Base-by-base conservation (phyloP, 2,329 filamentous ascomycete species). In the Monilinia fructicola region DNA sequence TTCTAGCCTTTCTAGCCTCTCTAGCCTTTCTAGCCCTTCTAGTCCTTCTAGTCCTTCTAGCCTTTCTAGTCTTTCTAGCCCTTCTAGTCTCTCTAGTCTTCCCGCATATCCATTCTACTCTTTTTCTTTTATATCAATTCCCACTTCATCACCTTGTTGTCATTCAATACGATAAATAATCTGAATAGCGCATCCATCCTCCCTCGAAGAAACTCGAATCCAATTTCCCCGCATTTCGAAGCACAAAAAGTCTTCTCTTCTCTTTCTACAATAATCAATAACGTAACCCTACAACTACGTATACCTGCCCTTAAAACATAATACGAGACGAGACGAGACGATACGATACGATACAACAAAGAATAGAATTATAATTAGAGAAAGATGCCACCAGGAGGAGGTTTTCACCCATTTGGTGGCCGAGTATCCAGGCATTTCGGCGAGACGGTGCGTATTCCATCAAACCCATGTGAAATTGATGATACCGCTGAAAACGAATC, bases 361-460 rank as follows among this genome's bases (percentile, higher is more conserved):
- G 46, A 12, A 50, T 50, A 50, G 58, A 61, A 26, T 12, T 14
- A 21, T 48, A 38, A 7, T 48, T 16, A 59, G 40, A 40, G 38
- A 65, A 46, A 46, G 5, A 66, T 66, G 64, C 31, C 50, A 28
- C 63, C 46, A 42, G 50, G 71, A 52, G 79, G 80, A 60, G 79
- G 80, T 61, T 83, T 84, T 69, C 83, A 85, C 72, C 83, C 83
- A 12, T 85, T 85, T 74, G 80, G 80, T 69, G 83, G 83, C 16
- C 77, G 81, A 69, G 78, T 85, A 56, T 81, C 79, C 72, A 79
- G 76, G 69, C 80, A 81, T 69, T 84, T 85, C 73, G 81, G 81
- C 54, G 81, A 82, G 65, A 79, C 78, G 71, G 82, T 84, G 78
- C 60, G 74, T 66, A 62, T 26, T 21, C 38, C 18, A 31, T 48